A percentile compares a stretch with the other conserved stretches of the same genome.
phyloP scores from a whole-genome alignment of 2,329 filamentous ascomycete species.

The Xylariaceae sp. region DNA sequence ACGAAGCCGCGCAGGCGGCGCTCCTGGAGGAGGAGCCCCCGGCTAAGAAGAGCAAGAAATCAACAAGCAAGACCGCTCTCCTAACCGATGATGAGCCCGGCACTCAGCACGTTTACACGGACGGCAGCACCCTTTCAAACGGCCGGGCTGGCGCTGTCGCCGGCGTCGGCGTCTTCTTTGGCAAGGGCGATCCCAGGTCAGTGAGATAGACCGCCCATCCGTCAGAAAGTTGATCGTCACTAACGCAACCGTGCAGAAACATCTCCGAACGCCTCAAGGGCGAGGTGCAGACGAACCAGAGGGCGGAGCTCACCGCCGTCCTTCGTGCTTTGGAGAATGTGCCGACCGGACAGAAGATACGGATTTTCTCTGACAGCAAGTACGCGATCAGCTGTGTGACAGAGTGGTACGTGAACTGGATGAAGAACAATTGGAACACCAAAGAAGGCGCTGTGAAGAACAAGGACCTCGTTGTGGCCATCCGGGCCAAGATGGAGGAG shows the following conservation, averaged over 20 bases:
- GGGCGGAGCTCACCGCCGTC: slow-evolving; percentile 91
- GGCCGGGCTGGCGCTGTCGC: slow-evolving; percentile 57
- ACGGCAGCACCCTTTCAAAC: slow-evolving; percentile 64
- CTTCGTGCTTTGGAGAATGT: slow-evolving; percentile 79
- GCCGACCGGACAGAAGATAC: slow-evolving; percentile 66
- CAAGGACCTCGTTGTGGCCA: slow-evolving; percentile 76
- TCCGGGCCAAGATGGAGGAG: slow-evolving; percentile 72
- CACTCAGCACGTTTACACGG: slow-evolving; percentile 59
- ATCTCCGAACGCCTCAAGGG: slow-evolving; percentile 77
- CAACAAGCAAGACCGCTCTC: slow-evolving; percentile 8
- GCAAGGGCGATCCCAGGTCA: slow-evolving; percentile 56
- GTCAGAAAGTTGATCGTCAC: neutral
- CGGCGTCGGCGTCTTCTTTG: slow-evolving; percentile 68
- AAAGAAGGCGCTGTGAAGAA: slow-evolving; percentile 77
- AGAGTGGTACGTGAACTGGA: slow-evolving; percentile 80
- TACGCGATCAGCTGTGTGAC: slow-evolving; percentile 91
- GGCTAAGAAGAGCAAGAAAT: slow-evolving; percentile 40
- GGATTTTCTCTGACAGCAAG: slow-evolving; percentile 85
- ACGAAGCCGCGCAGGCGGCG: slow-evolving; percentile 45
- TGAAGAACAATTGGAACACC: slow-evolving; percentile 76
- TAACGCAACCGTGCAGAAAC: slow-evolving; percentile 47
- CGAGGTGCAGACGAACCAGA: slow-evolving; percentile 84
- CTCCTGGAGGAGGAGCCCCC: slow-evolving; percentile 47
- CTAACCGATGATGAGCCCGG: slow-evolving; percentile 30
- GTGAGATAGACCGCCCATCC: slow-evolving; percentile 16